Base-by-base conservation (phyloP, 139 green algal genomes). In the Limnomonas spitsbergensis region DNA sequence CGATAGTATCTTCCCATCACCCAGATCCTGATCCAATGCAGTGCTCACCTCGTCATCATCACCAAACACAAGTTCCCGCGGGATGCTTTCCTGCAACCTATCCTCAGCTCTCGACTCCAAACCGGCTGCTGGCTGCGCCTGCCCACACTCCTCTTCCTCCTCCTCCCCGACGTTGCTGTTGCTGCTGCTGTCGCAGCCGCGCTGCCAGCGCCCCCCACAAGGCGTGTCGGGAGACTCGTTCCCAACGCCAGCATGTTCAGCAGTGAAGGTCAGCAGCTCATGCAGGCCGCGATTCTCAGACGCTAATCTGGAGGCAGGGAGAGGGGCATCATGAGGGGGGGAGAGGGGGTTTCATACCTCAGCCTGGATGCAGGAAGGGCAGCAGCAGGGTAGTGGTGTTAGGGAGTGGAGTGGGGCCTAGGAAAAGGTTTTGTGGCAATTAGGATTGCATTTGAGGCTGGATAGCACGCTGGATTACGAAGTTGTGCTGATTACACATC, bases 261-360 rank as follows among this genome's bases (percentile, higher is more conserved):
- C 38, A 2, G 78, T 78, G 78, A 78, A 82, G 4, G 69, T 32
- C 39, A 82, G 54, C 14, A 82, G 71, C 53, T 78, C 70, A 68
- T 82, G 78, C 66, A 73, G 35, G 32, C 66, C 35, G 32, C 66
- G 66, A 35, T 73, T 73, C 66, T 73, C 66, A 9, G 27, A 52
- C 66, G 2, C n/a, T 29, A 73, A 38, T 56, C 2, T 27, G 61
- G 27, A 40, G 3, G 4, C 24, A 24, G 68, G 38, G 35, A 20
- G 54, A 36, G 53, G 20, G 14, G 47, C 47, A 61, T 61, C 14
- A 29, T 61, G 14, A 61, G 47, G 14, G 20, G 14, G 14, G 20
- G 47, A 61, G 47, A 61, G 47, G 20, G 47, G 14, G 47, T 61
- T 61, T 61, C 47, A 61, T 29, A 61, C 20, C 14, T 61, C n/a